Conservation (phyloP, 352 stramenopile genomes). For the Phytophthora aleatoria region DNA sequence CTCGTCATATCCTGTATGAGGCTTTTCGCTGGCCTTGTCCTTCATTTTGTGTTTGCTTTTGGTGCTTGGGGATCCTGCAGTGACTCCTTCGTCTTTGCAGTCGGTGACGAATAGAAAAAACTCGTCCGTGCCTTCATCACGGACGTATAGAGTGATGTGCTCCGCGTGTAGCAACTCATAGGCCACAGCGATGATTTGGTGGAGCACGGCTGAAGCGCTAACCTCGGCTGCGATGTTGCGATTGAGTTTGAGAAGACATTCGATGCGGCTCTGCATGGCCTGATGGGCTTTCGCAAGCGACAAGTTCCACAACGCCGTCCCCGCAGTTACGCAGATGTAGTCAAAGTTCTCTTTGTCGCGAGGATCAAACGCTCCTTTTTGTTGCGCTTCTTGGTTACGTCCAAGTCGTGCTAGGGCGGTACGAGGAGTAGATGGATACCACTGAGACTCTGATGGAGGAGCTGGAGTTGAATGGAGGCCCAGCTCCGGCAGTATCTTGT, state of each 20-base stretch:
- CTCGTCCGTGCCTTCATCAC: slow-evolving; percentile 65
- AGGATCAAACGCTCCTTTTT: slow-evolving; percentile 31
- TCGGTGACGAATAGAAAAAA: slow-evolving; percentile 57
- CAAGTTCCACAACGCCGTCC: slow-evolving; percentile 77
- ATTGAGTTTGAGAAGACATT: slow-evolving; percentile 74
- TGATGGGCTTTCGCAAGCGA: slow-evolving; percentile 66
- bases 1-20: slow-evolving; percentile 43
- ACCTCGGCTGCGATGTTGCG: slow-evolving; percentile 74
- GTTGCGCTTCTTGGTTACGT: slow-evolving; percentile 17
- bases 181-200: slow-evolving; percentile 69
- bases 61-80: neutral
- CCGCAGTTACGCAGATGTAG: slow-evolving; percentile 61
- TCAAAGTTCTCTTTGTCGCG: slow-evolving; percentile 56
- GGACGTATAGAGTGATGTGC: slow-evolving; percentile 70
- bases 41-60: slow-evolving; percentile 22
- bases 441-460: slow-evolving; percentile 12
- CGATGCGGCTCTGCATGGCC: slow-evolving; percentile 69
- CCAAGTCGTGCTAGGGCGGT: slow-evolving; percentile 22
- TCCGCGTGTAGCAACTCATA: slow-evolving; percentile 69
- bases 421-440: slow-evolving; percentile 20
- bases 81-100: slow-evolving; percentile 3
- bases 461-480: neutral
- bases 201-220: slow-evolving; percentile 56
- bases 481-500: slow-evolving; percentile 30
- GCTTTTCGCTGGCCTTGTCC: slow-evolving; percentile 5